phyloP scores from a whole-genome alignment of 2,329 filamentous ascomycete species.

The Monosporascus ibericus region DNA sequence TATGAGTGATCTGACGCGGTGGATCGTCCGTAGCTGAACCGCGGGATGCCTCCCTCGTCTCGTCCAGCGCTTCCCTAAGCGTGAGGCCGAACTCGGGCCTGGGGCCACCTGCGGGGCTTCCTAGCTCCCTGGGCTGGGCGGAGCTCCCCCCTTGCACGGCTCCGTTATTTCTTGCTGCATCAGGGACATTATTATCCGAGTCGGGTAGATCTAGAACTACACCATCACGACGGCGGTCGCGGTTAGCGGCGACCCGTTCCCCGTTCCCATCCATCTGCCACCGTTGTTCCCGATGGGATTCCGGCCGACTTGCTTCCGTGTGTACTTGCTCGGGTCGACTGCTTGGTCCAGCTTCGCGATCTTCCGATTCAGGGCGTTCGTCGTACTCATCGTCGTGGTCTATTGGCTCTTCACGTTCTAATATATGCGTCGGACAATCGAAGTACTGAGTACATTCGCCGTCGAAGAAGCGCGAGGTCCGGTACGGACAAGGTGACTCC shows the following conservation, averaged over 20 bases:
- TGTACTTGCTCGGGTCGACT: not conserved
- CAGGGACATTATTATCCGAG: not conserved
- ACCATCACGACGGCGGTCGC: not conserved
- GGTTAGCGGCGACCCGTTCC: not conserved
- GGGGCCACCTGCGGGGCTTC: not conserved
- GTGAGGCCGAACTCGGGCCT: conserved; percentile 5
- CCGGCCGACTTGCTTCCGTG: not conserved
- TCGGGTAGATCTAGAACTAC: not conserved
- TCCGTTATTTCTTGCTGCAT: not conserved
- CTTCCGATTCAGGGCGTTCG: conserved; percentile 6
- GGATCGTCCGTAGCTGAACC: not conserved
- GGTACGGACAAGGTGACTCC: conserved; percentile 30
- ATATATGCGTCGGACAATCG: conserved; percentile 42
- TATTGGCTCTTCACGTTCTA: conserved; percentile 25
- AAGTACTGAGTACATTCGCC: conserved; percentile 41
- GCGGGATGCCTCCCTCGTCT: conserved; percentile 2
- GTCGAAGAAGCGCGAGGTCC: conserved; percentile 31
- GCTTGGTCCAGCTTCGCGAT: conserved; percentile 2
- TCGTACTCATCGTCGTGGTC: too few relatives aligned
- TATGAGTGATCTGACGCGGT: not conserved
- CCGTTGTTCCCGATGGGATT: not conserved
- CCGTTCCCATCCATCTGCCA: not conserved
- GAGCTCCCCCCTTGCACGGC: not conserved
- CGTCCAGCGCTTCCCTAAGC: conserved; percentile 10
- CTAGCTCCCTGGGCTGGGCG: not conserved